A percentile compares a stretch with the other conserved stretches of the same genome.
These are phyloP conservation scores for Amaranthus hypochondriacus DNA, from an alignment of 148 eudicot species.

Conservation along the genomic window DNA sequence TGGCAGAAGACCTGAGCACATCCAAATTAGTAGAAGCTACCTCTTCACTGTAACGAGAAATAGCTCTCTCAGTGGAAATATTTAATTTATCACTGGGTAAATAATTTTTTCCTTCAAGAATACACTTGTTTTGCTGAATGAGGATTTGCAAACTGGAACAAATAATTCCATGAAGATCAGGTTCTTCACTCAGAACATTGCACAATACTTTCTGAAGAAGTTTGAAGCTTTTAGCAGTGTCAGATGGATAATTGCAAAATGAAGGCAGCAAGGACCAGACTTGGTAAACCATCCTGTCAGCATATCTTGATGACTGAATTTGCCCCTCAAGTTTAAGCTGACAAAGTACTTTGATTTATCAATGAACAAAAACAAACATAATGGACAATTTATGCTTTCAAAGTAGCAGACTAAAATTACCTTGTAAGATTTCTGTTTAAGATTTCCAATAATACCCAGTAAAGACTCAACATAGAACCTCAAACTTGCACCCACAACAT, in stretches of 20 bases:
- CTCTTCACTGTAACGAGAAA: constrained; percentile 46
- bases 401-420: constrained; percentile 36
- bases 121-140: constrained; percentile 71
- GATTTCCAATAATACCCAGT: constrained; percentile 40
- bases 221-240: constrained; percentile 65
- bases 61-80: constrained; percentile 51
- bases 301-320: constrained; percentile 57
- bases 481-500: constrained; percentile 71
- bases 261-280: constrained; percentile 92
- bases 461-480: constrained; percentile 63
- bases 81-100: constrained; percentile 32
- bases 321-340: constrained; percentile 78
- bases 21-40: constrained; percentile 65
- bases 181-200: constrained; percentile 54
- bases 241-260: constrained; percentile 88
- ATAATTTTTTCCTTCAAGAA: constrained; percentile 45
- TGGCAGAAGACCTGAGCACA: constrained; percentile 57
- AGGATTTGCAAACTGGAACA: constrained; percentile 85
- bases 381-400: neutral
- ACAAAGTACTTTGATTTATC: constrained; percentile 24
- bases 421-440: constrained; percentile 60
- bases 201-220: constrained; percentile 50
- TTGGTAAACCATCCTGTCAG: constrained; percentile 67
- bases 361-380: constrained; percentile 13
- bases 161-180: constrained; percentile 66